Evolutionary conservation across 2,329 filamentous ascomycete species (phyloP), one percentile per base, ranked within the genome.

Genomic region (Dactylellina cionopaga): DNA sequence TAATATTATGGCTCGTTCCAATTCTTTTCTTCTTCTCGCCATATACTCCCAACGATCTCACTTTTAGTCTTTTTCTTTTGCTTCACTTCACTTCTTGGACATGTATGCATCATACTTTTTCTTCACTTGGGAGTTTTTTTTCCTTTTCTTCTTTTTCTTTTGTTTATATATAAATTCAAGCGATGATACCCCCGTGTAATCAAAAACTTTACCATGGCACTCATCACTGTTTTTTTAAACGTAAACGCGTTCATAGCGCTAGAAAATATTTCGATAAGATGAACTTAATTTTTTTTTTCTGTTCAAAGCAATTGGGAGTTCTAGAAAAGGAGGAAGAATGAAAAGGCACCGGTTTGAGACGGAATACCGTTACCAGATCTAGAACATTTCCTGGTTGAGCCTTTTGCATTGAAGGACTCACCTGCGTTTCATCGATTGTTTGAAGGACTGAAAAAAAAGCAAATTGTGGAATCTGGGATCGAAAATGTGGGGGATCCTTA

Each of bases 131-230:
- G 46, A 51, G 46, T 51, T 63, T 33, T 41, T 33, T 43, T 19
- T 19, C 15, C 17, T 24, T 19, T 24, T 27, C 27, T 24, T 46
- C 25, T 44, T 11, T 47, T 33, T 19, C 41, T 47, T 29, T 31
- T 31, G 46, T 51, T 33, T 24, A 13, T 49, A 29, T 51, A 43
- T 10, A 46, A 33, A 25, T 27, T 27, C 15, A 7, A 59, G 54
- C 55, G 41, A 49, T 60, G 55, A 60, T 60, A 60, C 55, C 55
- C 52, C 46, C n/a, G 27, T 51, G 25, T 33, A 51, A 33, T 33
- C 27, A 33, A 17, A 33, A 33, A 33, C 11, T 33, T 6, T 27
- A 27, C 24, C 15, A 29, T 49, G 44, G 44, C 10, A n/a, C 29
- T 49, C 44, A 49, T 49, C n/a, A n/a, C n/a, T n/a, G n/a, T n/a